Conservation (phyloP, 83 land plant genomes). For the Larix sibirica region DNA sequence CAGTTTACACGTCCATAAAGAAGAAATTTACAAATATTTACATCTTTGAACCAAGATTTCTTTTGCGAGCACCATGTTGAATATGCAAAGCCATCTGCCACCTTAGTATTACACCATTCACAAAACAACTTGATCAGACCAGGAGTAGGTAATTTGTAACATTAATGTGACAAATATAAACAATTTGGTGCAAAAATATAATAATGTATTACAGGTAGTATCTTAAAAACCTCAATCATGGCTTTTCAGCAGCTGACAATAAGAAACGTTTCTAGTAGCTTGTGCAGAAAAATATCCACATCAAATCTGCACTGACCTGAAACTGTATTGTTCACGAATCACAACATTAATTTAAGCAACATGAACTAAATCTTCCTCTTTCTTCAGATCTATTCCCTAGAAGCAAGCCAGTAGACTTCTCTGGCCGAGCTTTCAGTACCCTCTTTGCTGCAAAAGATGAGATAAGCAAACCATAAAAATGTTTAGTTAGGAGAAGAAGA, state of each 20-base stretch:
- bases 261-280: neutral
- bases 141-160: neutral
- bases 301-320: slow-evolving; percentile 9
- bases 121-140: neutral
- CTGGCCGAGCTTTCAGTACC: neutral
- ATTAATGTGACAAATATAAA: neutral
- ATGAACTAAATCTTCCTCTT: neutral
- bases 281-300: neutral
- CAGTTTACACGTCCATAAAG: neutral
- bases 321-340: neutral
- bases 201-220: neutral
- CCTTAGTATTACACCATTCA: neutral
- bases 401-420: neutral
- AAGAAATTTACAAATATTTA: neutral
- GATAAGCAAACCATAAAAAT: neutral
- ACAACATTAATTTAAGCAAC: slow-evolving; percentile 1
- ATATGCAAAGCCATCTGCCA: neutral
- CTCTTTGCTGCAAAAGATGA: neutral
- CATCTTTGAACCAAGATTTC: neutral
- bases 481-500: neutral
- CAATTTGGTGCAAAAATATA: neutral
- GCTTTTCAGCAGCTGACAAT: neutral
- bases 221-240: no score
- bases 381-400: neutral
- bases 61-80: no score